A percentile compares a stretch with the other conserved stretches of the same genome.
phyloP scores from a whole-genome alignment of 2,329 filamentous ascomycete genomes.

The Tothia fuscella region DNA sequence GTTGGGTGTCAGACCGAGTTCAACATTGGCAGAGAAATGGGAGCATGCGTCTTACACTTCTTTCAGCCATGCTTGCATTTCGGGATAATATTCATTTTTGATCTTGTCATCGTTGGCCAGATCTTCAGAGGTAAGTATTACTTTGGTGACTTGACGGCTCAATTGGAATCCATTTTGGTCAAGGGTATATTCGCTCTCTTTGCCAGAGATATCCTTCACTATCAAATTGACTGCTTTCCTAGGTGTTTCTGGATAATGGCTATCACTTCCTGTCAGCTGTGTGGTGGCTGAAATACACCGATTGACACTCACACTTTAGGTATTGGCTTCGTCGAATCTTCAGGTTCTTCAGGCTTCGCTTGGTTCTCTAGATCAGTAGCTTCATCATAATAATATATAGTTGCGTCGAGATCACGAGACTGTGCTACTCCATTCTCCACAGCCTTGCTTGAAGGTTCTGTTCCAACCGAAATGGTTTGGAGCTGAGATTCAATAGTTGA shows the following conservation, averaged over 20 bases:
- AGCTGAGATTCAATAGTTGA: too few species aligned
- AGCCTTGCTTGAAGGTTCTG: background rate
- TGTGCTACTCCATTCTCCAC: background rate
- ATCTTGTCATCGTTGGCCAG: slow-evolving; percentile 9
- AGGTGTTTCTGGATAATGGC: slow-evolving; percentile 6
- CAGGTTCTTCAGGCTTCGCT: background rate
- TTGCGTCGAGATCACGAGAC: background rate
- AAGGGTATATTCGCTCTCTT: slow-evolving; percentile 8
- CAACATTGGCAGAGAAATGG: background rate
- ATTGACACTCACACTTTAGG: slow-evolving; percentile 6
- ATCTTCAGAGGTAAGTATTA: slow-evolving; percentile 7
- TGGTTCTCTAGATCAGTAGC: slow-evolving; percentile 1
- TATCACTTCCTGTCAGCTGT: background rate
- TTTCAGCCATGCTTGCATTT: slow-evolving; percentile 9
- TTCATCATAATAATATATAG: slow-evolving; percentile 6
- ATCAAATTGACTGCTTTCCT: slow-evolving; percentile 4
- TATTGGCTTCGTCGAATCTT: background rate
- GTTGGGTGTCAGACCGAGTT: background rate
- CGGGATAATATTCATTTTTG: slow-evolving; percentile 10
- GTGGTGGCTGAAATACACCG: background rate
- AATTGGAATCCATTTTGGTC: slow-evolving; percentile 10
- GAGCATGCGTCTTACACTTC: slow-evolving; percentile 3
- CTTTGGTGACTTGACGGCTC: background rate
- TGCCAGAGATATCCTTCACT: slow-evolving; percentile 9
- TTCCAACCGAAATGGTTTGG: too few species aligned